phyloP scores from a whole-genome alignment of 768 basidiomycete genomes.

The Mycena epipterygia region DNA sequence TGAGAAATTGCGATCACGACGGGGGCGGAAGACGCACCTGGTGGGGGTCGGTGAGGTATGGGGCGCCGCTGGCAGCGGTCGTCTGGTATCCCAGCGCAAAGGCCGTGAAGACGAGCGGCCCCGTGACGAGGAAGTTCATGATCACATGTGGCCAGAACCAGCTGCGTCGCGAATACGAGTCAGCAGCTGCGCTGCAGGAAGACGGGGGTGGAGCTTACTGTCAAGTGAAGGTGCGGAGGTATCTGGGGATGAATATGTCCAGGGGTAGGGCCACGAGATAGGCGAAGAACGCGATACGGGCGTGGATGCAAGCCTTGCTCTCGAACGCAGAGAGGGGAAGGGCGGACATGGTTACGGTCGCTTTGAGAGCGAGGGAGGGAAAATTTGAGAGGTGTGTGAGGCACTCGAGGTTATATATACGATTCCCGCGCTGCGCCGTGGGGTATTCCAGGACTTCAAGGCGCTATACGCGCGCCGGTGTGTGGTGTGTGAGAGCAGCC shows the following conservation, averaged over 20 bases:
- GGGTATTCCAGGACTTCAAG: no score
- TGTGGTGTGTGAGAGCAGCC: no score
- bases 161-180: constrained; percentile 5
- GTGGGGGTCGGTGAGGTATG: constrained; percentile 48
- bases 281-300: constrained; percentile 48
- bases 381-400: not conserved
- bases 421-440: no score
- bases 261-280: constrained; percentile 54
- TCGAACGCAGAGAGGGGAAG: constrained; percentile 33
- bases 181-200: not conserved
- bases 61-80: constrained; percentile 24
- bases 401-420: not conserved
- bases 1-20: not conserved
- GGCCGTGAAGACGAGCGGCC: constrained; percentile 51
- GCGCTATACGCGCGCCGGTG: no score
- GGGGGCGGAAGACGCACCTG: constrained; percentile 31
- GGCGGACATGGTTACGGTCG: not conserved
- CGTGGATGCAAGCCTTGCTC: constrained; percentile 46
- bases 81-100: constrained; percentile 45
- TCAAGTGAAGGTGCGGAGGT: constrained; percentile 49
- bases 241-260: constrained; percentile 55
- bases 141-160: constrained; percentile 51
- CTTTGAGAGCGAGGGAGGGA: not conserved
- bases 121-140: constrained; percentile 49
- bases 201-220: constrained; percentile 33